Evolutionary conservation across 148 eudicot genomes (phyloP), one percentile per base, ranked within the genome.

Genomic region (Fagopyrum homotropicum): DNA sequence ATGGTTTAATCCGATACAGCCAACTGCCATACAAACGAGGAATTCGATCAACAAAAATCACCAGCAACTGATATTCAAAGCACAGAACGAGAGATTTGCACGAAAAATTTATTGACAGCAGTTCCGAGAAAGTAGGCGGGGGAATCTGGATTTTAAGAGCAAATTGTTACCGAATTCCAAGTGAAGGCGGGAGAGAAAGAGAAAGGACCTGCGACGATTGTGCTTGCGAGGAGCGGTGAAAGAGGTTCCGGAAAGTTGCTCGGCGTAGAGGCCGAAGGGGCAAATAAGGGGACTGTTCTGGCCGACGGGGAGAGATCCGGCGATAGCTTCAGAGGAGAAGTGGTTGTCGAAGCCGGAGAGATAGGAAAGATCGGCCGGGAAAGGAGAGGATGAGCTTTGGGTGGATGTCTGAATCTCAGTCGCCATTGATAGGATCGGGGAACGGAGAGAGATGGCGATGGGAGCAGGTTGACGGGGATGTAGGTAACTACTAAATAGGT

Each of bases 161-260:
- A 35, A 1, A 35, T 35, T 35, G 40, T 35, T 35, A 35, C 40
- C 40, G 40, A 35, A 35, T 35, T 35, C 40, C 40, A 35, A 35
- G 40, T 35, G 40, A 45, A 71, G 8, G 45, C 49, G 5, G 6
- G 59, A 61, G 59, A 57, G 55, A 50, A 43, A 66, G 26, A 44
- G 9, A 60, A 29, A 8, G 15, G 14, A 94, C 98, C 98, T 94
- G 44, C 96, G 88, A 4, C 74, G 87, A 76, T 92, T 95, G 79
- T 82, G 86, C 71, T 89, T 89, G 66, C 97, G 93, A 76, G 98
- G 97, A 63, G 97, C 82, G 63, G 98, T 95, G 83, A 95, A 95
- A 70, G 98, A 88, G 72, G 97, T 90, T 72, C 98, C 98, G 69
- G 98, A 95, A 72, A 95, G 85, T 57, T 95, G 98, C 83, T 95